Conservation (phyloP, 257 asterid species). For the Nicotiana knightiana region DNA sequence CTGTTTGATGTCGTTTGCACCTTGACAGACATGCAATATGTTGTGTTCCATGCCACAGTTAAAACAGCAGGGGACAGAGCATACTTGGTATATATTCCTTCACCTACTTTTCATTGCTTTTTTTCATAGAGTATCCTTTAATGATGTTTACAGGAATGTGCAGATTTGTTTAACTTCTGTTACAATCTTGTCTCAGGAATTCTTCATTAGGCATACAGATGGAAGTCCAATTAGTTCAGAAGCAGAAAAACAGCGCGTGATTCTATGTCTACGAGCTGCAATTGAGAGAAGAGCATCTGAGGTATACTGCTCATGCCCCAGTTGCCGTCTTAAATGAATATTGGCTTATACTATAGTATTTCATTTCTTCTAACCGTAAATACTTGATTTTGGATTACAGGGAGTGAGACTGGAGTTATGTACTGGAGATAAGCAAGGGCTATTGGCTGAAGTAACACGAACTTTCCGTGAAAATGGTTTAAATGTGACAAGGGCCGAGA, state of each 20-base stretch:
- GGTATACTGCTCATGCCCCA: slow-evolving; percentile 23
- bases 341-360: too few species aligned
- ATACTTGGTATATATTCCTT: slow-evolving; percentile 43
- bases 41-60: slow-evolving; percentile 80
- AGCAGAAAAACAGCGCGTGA: slow-evolving; percentile 80
- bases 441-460: slow-evolving; percentile 82
- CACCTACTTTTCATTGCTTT: not conserved
- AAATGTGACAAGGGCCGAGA: slow-evolving; percentile 78
- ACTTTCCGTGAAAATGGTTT: slow-evolving; percentile 89
- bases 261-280: slow-evolving; percentile 72
- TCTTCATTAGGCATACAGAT: slow-evolving; percentile 72
- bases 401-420: slow-evolving; percentile 90
- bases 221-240: slow-evolving; percentile 83
- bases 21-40: slow-evolving; percentile 84
- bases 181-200: slow-evolving; percentile 52
- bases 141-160: not conserved
- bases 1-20: slow-evolving; percentile 88
- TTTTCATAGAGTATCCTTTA: not conserved
- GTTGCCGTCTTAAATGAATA: not conserved
- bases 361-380: not conserved
- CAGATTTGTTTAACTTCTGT: not conserved
- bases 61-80: slow-evolving; percentile 62
- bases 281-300: slow-evolving; percentile 50
- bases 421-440: slow-evolving; percentile 50
- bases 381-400: slow-evolving; percentile 28